Conservation (phyloP, 768 basidiomycete genomes). For the Termitomyces sp. region DNA sequence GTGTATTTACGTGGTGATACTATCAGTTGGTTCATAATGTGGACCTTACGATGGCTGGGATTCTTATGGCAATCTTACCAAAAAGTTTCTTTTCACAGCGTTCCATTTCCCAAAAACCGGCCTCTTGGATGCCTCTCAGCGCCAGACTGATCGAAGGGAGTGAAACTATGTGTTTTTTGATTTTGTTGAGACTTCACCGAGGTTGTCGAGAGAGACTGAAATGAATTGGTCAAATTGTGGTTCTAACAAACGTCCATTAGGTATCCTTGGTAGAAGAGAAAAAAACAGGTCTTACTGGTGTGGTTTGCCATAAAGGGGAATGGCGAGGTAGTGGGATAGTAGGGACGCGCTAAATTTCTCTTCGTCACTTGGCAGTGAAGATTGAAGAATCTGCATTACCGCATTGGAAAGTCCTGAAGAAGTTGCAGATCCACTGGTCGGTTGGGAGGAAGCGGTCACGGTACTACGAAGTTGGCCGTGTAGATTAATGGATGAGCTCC, state of each 20-base stretch:
- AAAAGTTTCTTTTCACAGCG: background rate
- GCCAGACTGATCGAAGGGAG: background rate
- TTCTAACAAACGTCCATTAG: background rate
- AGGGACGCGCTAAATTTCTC: background rate
- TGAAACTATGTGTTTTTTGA: background rate
- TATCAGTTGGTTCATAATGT: background rate
- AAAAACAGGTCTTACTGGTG: background rate
- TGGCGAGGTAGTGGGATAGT: background rate
- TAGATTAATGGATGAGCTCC: background rate
- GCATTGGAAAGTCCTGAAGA: background rate
- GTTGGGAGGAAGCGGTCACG: background rate
- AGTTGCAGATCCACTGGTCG: background rate
- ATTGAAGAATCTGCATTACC: background rate
- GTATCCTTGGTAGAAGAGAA: too few relatives aligned
- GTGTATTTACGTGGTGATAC: background rate
- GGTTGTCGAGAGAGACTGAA: background rate
- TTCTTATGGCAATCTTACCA: background rate
- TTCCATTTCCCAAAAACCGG: conserved; percentile 2
- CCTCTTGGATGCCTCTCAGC: background rate
- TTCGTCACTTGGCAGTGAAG: background rate
- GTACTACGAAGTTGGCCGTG: background rate
- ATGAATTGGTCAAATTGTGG: background rate
- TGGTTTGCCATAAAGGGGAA: background rate
- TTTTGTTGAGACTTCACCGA: background rate
- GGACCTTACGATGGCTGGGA: background rate